Conservation (phyloP, 2,329 filamentous ascomycete genomes). For the Xylariomycetidae sp. region DNA sequence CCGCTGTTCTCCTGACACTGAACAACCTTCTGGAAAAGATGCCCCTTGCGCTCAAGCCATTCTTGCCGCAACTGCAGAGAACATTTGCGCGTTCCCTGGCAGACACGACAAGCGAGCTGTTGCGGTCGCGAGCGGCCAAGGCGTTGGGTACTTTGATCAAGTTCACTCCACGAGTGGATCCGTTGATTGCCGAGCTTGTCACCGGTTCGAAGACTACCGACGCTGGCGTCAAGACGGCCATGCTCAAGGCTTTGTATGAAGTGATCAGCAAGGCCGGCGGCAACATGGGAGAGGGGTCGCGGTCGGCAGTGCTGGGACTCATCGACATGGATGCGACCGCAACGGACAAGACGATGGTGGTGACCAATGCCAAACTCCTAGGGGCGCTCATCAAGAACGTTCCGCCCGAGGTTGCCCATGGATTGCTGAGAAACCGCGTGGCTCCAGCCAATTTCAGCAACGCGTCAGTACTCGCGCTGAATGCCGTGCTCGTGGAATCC, state of each 20-base stretch:
- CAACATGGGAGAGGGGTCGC: slow-evolving; percentile 91
- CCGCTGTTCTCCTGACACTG: slow-evolving; percentile 85
- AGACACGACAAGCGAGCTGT: slow-evolving; percentile 82
- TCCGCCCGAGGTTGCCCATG: slow-evolving; percentile 60
- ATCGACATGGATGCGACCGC: slow-evolving; percentile 82
- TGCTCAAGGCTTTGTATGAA: slow-evolving; percentile 95
- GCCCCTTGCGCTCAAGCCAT: slow-evolving; percentile 88
- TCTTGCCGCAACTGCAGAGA: slow-evolving; percentile 90
- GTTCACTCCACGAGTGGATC: slow-evolving; percentile 89
- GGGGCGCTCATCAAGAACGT: slow-evolving; percentile 87
- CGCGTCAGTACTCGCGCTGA: slow-evolving; percentile 78
- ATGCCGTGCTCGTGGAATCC: slow-evolving; percentile 80
- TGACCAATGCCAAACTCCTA: slow-evolving; percentile 85
- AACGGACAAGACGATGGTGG: slow-evolving; percentile 69
- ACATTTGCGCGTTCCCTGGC: slow-evolving; percentile 96
- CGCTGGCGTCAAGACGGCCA: slow-evolving; percentile 81
- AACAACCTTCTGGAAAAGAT: slow-evolving; percentile 97
- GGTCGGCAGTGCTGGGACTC: slow-evolving; percentile 75
- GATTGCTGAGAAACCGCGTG: slow-evolving; percentile 64
- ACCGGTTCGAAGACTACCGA: slow-evolving; percentile 92
- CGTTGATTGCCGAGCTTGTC: slow-evolving; percentile 84
- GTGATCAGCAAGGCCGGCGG: slow-evolving; percentile 90
- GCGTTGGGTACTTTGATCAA: slow-evolving; percentile 93
- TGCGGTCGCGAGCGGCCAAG: slow-evolving; percentile 84
- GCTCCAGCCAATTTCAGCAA: slow-evolving; percentile 69